These are phyloP conservation scores for Fusarium citri DNA, from an alignment of 2,329 filamentous ascomycete genomes.

Conservation along the genomic window DNA sequence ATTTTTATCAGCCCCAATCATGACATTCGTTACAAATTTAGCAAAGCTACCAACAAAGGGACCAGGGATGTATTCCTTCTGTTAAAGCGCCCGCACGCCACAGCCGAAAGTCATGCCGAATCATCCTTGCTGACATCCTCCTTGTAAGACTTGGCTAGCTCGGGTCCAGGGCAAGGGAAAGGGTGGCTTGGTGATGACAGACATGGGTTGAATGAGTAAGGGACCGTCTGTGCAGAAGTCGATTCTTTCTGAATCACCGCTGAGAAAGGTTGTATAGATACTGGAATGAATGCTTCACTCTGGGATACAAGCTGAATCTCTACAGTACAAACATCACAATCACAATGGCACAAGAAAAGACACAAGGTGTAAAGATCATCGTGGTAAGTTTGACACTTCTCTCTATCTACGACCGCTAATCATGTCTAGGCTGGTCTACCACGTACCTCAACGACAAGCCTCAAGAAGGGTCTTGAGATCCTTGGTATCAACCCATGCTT, in stretches of 20 bases:
- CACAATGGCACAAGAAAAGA: slow-evolving; percentile 6
- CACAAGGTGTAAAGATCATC: slow-evolving; percentile 28
- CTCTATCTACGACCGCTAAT: background rate
- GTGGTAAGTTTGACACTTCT: slow-evolving; percentile 14
- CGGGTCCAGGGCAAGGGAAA: background rate
- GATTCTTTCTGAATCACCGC: background rate
- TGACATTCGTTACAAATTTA: background rate
- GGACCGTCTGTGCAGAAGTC: background rate
- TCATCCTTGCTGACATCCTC: background rate
- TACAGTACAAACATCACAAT: background rate
- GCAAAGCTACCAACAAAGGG: background rate
- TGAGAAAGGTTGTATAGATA: slow-evolving; percentile 14
- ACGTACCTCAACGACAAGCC: slow-evolving; percentile 35
- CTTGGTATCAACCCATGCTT: slow-evolving; percentile 30
- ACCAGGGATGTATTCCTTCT: background rate
- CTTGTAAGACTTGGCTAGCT: background rate
- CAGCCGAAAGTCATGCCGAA: slow-evolving; percentile 1
- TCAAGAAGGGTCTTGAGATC: slow-evolving; percentile 37
- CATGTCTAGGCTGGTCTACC: slow-evolving; percentile 24
- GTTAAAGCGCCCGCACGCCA: slow-evolving; percentile 3
- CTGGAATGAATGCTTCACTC: background rate
- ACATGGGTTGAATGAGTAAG: background rate
- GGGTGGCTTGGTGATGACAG: background rate
- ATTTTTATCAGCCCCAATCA: background rate
- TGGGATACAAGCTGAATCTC: background rate